Base-by-base conservation (phyloP, 371 early-diverging fungal genomes). In the Cokeromyces recurvatus region DNA sequence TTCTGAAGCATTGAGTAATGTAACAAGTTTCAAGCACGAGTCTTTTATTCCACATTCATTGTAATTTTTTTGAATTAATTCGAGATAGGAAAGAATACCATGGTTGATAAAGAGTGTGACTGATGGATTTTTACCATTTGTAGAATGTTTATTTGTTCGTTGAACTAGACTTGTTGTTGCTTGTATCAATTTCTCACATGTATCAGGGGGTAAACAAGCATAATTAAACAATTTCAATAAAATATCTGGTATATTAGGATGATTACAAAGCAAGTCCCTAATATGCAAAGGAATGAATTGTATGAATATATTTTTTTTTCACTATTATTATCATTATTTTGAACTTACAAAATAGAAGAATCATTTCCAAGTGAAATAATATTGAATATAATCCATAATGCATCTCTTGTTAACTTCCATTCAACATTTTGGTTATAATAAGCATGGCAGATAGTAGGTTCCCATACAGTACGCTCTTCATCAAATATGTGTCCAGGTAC, bases 361-460 rank as follows among this genome's bases (percentile, higher is more conserved):
- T 62, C 59, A 24, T 54, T 64, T 9, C 72, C 66, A 8, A 70
- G 54, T 34, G 72, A 71, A 7, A 76, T 67, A 4, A 78, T 53
- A 37, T 81, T 81, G 45, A 74, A 73, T 7, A 78, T 44, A 32
- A 74, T 73, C 78, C 77, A 78, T 0, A 76, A 47, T 0, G 78
- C 71, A 39, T 81, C 81, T 7, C 60, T 68, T 10, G 74, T 67
- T 4, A 78, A 64, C 19, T 72, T 76, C 81, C 81, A 81, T 39
- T 78, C 81, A 25, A 63, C 70, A 4, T 47, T 45, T n/a, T 36
- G 49, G 12, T 53, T 19, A 23, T 58, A 51, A 14, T 32, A 42
- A 12, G 48, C 36, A 15, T 38, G 21, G 12, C 45, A 39, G 14
- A 58, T 22, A 0, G 50, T 42, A 0, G 62, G 51, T 0, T 15